phyloP scores from a whole-genome alignment of 164 flowering plant species.

The Buxus sempervirens region DNA sequence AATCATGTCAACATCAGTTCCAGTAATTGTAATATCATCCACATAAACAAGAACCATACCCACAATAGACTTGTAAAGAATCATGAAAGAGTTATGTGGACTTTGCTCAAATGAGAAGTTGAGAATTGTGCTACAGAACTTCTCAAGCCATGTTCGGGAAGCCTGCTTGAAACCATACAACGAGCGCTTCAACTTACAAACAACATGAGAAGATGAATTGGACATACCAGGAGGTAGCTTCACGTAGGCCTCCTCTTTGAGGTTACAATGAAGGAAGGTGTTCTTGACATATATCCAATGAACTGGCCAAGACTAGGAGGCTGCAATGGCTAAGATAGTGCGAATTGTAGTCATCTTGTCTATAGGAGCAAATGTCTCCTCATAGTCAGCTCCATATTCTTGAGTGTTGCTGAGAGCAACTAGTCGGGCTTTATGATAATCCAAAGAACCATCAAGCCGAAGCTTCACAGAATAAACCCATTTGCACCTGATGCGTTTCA shows the following conservation, averaged over 20 bases:
- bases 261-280: background rate
- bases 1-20: too few relatives aligned
- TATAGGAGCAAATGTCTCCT: slow-evolving; percentile 1
- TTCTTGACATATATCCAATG: background rate
- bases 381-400: background rate
- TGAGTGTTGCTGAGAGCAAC: background rate
- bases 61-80: background rate
- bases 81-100: background rate
- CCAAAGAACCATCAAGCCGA: too few relatives aligned
- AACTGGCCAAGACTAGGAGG: background rate
- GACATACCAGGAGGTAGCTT: background rate
- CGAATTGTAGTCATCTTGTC: too few relatives aligned
- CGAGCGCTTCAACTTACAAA: background rate
- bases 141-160: background rate
- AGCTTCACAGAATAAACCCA: too few relatives aligned
- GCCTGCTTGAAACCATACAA: background rate
- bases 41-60: background rate
- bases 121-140: background rate
- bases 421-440: too few relatives aligned
- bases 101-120: background rate
- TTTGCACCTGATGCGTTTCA: too few relatives aligned
- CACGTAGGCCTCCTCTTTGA: background rate
- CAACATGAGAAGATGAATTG: background rate
- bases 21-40: too few relatives aligned
- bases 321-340: background rate